Conservation (phyloP, 1,284 basidiomycete genomes). For the Agaricales sp. region DNA sequence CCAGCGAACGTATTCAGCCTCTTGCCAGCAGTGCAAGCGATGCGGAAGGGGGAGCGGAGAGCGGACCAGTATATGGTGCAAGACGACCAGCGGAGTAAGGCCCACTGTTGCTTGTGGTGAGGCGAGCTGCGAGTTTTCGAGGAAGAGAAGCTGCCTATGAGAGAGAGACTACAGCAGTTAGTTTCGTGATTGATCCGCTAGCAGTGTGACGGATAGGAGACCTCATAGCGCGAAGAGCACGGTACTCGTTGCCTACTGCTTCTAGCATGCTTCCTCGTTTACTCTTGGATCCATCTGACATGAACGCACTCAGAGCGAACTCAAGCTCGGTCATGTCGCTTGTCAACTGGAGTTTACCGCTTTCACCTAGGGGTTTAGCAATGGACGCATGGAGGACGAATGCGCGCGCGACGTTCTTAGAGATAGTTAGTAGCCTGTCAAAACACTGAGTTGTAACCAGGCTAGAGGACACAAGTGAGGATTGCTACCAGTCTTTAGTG, state of each 20-base stretch:
- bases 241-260: slow-evolving; percentile 72
- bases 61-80: slow-evolving; percentile 89
- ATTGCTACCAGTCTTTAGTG: slow-evolving; percentile 55
- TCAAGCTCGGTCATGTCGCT: slow-evolving; percentile 95
- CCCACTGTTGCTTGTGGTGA: slow-evolving; percentile 57
- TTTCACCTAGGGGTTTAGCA: slow-evolving; percentile 78
- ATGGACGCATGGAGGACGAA: slow-evolving; percentile 90
- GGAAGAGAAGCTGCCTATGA: slow-evolving; percentile 73
- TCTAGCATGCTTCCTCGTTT: slow-evolving; percentile 60
- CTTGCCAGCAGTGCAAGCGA: slow-evolving; percentile 82
- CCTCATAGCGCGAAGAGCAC: slow-evolving; percentile 72
- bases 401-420: slow-evolving; percentile 66
- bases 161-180: neutral
- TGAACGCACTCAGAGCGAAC: slow-evolving; percentile 76
- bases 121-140: slow-evolving; percentile 64
- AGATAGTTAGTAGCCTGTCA: slow-evolving; percentile 55
- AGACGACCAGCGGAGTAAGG: slow-evolving; percentile 72
- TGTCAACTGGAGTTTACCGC: slow-evolving; percentile 84
- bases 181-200: neutral
- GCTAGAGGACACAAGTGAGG: slow-evolving; percentile 5
- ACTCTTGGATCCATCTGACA: slow-evolving; percentile 39
- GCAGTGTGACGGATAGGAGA: slow-evolving; percentile 22
- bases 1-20: slow-evolving; percentile 87
- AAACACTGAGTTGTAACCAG: neutral
- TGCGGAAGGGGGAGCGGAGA: slow-evolving; percentile 81